Base-by-base conservation (phyloP, 257 asterid genomes). In the Fraxinus anomala region DNA sequence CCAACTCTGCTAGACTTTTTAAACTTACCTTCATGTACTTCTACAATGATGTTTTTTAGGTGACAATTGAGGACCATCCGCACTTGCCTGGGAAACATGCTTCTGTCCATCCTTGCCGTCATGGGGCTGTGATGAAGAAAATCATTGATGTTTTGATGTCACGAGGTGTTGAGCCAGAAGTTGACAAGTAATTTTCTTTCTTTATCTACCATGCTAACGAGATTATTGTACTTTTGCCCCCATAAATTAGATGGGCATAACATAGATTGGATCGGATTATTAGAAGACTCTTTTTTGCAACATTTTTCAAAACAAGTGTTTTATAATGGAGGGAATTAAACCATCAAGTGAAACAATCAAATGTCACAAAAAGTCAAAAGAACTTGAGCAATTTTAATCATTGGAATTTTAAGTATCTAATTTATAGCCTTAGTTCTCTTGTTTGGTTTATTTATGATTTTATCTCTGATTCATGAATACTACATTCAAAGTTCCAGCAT, bases 61-160 rank as follows among this genome's bases (percentile, higher is more conserved):
- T 96, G 78, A 96, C 99, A 40, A 91, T 96, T 77, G 99, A 92
- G 86, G 97, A 93, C 86, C 99, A 96, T 83, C 98, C 99, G 1
- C 99, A 96, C 89, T 90, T 93, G 85, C 92, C 94, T 19, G 97
- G 99, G 69, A 94, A 93, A 76, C 99, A 96, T 82, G 99, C 99
- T 70, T 96, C 98, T 6, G 91, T 96, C 59, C 99, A 96, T 86
- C 98, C 99, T 31, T 96, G 99, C 74, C 96, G 98, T 72, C 99
- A 96, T 80, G 99, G 99, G 76, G 99, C 99, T 84, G 99, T 96
- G 73, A 96, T 96, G 99, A 96, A 96, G 89, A 96, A 96, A 87
- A 63, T 63, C 69, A 63, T 63, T 63, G 69, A 63, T 63, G 69
- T 63, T 26, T 63, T 63, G 69, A 63, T 63, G 69, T 63, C 69